A percentile compares a stretch with the other conserved stretches of the same genome.
Conservation (phyloP, 257 asterid species). For the Gentiana straminea region DNA sequence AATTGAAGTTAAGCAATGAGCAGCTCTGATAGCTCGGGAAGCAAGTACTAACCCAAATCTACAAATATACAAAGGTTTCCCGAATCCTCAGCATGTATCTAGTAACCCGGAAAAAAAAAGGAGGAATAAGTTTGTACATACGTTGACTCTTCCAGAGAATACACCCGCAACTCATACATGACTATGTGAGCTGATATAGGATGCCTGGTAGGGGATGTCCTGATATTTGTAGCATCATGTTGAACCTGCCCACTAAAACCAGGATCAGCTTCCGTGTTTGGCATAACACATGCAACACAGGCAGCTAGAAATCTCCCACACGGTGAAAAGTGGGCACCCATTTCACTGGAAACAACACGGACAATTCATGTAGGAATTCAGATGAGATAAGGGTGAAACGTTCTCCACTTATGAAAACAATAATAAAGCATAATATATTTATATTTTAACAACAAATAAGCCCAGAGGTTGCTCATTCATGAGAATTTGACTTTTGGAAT, state of each 20-base stretch:
- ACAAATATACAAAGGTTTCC: constrained; percentile 17
- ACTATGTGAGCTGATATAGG: constrained; percentile 84
- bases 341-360: constrained; percentile 43
- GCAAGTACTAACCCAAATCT: constrained; percentile 81
- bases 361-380: constrained; percentile 1
- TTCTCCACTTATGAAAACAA: no score
- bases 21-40: constrained; percentile 95
- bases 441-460: no score
- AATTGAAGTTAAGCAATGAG: constrained; percentile 97
- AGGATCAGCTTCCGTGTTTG: constrained; percentile 62
- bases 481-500: background rate
- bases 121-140: constrained; percentile 23
- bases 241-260: constrained; percentile 58
- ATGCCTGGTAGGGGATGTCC: constrained; percentile 96
- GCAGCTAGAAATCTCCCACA: constrained; percentile 95
- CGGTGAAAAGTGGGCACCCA: constrained; percentile 97
- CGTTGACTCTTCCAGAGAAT: constrained; percentile 96
- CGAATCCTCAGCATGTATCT: constrained; percentile 9
- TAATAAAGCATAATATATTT: no score
- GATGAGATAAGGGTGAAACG: background rate
- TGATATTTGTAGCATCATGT: constrained; percentile 53
- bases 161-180: constrained; percentile 83
- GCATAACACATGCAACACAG: constrained; percentile 91
- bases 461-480: background rate
- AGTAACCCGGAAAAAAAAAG: background rate